Base-by-base conservation (phyloP, 129 eudicot species). In the Logfia minima region DNA sequence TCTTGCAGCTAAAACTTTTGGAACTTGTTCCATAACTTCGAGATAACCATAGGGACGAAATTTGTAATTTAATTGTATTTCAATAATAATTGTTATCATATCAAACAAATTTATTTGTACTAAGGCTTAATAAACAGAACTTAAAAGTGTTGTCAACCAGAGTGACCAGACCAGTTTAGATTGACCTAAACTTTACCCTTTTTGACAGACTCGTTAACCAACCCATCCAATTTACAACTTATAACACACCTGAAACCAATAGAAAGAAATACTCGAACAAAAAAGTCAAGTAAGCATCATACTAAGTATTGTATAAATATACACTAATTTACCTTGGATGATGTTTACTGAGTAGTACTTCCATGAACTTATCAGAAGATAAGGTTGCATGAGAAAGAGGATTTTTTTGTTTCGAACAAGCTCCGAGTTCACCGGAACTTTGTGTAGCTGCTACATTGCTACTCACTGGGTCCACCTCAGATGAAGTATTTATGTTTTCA, bases 341-440 rank as follows among this genome's bases (percentile, higher is more conserved):
- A 84, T 94, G 96, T 64, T 80, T 84, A 79, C 83, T 81, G 8
- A 94, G 86, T 77, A 94, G 79, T 43, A 68, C 79, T 75, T 83
- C 90, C 86, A 91, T 83, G 75, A 94, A 52, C 66, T 84, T 89
- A 85, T 94, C 98, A 6, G 97, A 85, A 31, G 92, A 81, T 65
- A 84, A 48, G 41, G 81, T 87, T 70, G 81, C 83, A 61, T 84
- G 83, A 59, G 87, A 80, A 83, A 68, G 86, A 61, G 92, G 63
- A 56, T 14, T 66, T 66, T 83, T 83, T 74, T 83, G 88, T 80
- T 85, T 87, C 14, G 67, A 71, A 48, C 24, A 77, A 70, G 56
- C 85, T 19, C 85, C 87, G 6, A 75, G 81, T 51, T 70, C 83
- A 77, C 55, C 34, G 35, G 72, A 29, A 55, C 60, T 69, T 41